Conservation (phyloP, 495 filamentous ascomycete species). For the Immersiella caudata region DNA sequence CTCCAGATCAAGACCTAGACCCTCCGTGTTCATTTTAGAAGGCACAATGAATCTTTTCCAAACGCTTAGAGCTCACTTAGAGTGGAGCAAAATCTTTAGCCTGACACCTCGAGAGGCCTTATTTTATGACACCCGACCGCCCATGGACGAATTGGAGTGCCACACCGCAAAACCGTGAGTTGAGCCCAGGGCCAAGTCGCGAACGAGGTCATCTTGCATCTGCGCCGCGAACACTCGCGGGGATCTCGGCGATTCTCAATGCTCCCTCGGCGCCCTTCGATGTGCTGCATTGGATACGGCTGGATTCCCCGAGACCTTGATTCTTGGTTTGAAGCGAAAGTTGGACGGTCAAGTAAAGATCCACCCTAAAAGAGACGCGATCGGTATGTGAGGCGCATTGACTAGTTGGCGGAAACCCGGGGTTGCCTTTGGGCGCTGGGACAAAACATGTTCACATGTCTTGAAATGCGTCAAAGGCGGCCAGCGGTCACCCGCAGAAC, state of each 20-base stretch:
- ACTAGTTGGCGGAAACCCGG: neutral
- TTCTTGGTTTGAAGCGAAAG: neutral
- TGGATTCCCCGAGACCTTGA: neutral
- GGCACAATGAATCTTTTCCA: too few relatives aligned
- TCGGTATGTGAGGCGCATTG: too few relatives aligned
- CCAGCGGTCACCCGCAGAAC: neutral
- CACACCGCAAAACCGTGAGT: neutral
- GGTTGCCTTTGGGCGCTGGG: neutral
- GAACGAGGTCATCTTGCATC: neutral
- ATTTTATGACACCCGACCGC: too few relatives aligned
- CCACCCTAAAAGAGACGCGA: neutral
- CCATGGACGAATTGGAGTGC: neutral
- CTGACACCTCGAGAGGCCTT: too few relatives aligned
- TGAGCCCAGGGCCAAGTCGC: neutral
- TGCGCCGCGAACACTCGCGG: neutral
- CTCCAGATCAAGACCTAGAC: too few relatives aligned
- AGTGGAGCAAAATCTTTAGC: too few relatives aligned
- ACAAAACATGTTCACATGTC: neutral
- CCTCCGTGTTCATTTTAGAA: too few relatives aligned
- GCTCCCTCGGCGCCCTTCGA: too few relatives aligned
- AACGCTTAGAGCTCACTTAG: too few relatives aligned
- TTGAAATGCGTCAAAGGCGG: neutral
- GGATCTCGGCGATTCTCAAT: neutral
- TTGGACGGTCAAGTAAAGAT: neutral
- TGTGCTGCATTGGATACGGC: too few relatives aligned